Evolutionary conservation across 371 early-diverging fungal species (phyloP).

Genomic region (Mycotypha africana): DNA sequence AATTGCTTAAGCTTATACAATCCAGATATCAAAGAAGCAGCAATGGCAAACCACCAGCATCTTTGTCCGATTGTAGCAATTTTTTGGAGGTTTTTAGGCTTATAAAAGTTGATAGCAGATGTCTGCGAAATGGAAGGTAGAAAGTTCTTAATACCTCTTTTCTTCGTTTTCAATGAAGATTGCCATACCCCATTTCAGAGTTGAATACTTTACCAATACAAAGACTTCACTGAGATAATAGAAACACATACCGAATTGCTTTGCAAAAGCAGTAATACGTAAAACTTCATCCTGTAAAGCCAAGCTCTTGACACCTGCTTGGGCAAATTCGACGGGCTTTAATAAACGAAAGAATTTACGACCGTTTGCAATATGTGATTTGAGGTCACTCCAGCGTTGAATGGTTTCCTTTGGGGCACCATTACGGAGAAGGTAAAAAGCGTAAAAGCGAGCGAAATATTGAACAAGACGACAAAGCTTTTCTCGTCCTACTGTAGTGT

Average conservation of each 20-base stretch:
- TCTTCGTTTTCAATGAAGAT: too few relatives aligned
- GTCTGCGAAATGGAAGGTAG: conserved; percentile 15
- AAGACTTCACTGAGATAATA: conserved; percentile 56
- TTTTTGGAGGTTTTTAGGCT: conserved; percentile 43
- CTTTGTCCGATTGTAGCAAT: conserved; percentile 46
- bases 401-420: conserved; percentile 51
- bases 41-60: conserved; percentile 64
- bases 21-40: conserved; percentile 52
- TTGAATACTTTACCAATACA: conserved; percentile 40
- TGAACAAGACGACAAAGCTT: conserved; percentile 74
- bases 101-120: conserved; percentile 34
- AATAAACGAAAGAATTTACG: conserved; percentile 55
- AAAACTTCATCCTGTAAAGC: conserved; percentile 48
- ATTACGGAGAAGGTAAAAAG: conserved; percentile 45
- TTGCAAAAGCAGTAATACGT: conserved; percentile 39
- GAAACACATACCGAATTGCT: conserved; percentile 49
- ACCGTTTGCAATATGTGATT: conserved; percentile 50
- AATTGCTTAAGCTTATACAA: conserved; percentile 60
- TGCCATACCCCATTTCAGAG: not conserved
- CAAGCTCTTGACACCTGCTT: conserved; percentile 47
- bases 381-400: conserved; percentile 51
- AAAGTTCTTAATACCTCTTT: too few relatives aligned
- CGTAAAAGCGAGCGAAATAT: conserved; percentile 68
- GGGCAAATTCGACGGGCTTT: conserved; percentile 61
- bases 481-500: conserved; percentile 75